Evolutionary conservation across 2,329 filamentous ascomycete species (phyloP), one percentile per base, ranked within the genome.

Genomic region (Alternaria panax): DNA sequence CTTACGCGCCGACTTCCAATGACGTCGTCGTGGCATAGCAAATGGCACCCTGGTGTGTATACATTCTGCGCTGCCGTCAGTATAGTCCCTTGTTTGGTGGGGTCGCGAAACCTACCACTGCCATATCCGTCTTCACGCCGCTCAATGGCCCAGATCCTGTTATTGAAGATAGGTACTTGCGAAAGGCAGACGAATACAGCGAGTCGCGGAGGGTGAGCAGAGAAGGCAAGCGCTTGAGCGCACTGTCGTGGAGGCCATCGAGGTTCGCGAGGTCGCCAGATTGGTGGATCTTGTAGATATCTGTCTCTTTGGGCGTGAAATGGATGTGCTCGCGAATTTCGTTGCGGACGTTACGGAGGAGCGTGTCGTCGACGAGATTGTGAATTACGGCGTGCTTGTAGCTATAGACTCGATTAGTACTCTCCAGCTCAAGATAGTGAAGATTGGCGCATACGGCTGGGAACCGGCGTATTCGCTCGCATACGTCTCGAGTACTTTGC

Each of bases 251-350:
- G 42, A 99, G 87, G 24, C 95, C 95, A 79, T 97, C 94, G 59
- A 99, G 88, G 80, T 99, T 99, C 46, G 95, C 95, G 32, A 99
- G 86, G 78, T 99, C 95, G 66, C 95, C 95, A 5, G 94, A 98
- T 83, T 99, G 95, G 85, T 97, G 93, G 75, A 99, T 98, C 81
- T 96, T 97, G 86, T 99, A 99, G 71, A 99, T 99, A 78, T 99
- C 95, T 47, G 95, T 99, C 80, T 99, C 95, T 80, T 99, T 99
- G 70, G 93, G 93, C 12, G 95, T 97, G 82, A 99, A 99, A 68
- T 92, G 89, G 68, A 99, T 91, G 75, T 97, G 93, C 68, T 90
- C 85, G 78, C 90, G 90, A 78, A 98, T 94, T 81, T 99, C 95
- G 73, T 86, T 82, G 75, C 95, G 93, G 60, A 99, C 95, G 55